phyloP scores from a whole-genome alignment of 148 eudicot species.

The Amaranthus cruentus region DNA sequence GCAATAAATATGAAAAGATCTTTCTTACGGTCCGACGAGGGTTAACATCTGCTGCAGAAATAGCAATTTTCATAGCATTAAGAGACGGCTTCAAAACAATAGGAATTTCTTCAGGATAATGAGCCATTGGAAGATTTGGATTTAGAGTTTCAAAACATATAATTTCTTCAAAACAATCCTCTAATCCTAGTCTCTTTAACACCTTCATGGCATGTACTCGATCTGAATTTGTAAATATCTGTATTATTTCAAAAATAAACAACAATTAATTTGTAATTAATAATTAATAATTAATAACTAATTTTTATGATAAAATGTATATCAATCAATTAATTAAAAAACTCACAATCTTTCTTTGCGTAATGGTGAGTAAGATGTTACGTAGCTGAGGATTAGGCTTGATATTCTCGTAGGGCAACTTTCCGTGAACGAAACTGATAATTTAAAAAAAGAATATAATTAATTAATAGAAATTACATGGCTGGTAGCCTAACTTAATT shows the following conservation, averaged over 20 bases:
- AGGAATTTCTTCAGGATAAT: conserved; percentile 56
- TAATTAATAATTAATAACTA: not conserved
- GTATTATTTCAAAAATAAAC: conserved; percentile 3
- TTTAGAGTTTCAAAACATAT: conserved; percentile 86
- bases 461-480: too few species aligned
- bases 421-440: conserved; percentile 84
- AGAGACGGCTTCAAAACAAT: conserved; percentile 71
- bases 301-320: not conserved
- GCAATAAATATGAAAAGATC: not conserved
- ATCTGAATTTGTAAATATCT: conserved; percentile 92
- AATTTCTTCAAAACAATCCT: conserved; percentile 72
- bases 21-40: conserved; percentile 68
- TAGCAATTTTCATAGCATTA: conserved; percentile 66
- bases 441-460: too few species aligned
- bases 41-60: conserved; percentile 49
- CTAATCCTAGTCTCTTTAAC: conserved; percentile 56
- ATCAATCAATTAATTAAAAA: not conserved
- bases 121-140: conserved; percentile 54
- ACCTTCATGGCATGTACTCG: conserved; percentile 59
- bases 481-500: too few species aligned
- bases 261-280: not conserved
- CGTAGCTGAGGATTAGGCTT: conserved; percentile 62
- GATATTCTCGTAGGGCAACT: conserved; percentile 76
- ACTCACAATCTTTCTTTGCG: conserved; percentile 76
- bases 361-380: conserved; percentile 48